These are phyloP conservation scores for Lentinula raphanica DNA, from an alignment of 768 basidiomycete genomes.

Conservation along the genomic window DNA sequence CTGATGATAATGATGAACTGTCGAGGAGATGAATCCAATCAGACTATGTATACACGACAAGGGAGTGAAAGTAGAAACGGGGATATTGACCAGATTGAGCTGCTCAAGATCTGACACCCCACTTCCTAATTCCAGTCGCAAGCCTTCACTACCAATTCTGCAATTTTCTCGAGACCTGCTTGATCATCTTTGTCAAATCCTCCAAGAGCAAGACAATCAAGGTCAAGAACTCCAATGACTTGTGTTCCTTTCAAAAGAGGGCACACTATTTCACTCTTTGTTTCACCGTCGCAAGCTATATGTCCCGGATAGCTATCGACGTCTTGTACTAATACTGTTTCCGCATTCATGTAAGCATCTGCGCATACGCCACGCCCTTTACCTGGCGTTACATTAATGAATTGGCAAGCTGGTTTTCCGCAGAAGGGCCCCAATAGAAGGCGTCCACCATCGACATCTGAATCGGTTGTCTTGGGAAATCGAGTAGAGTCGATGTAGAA, in stretches of 20 bases:
- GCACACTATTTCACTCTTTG: conserved; percentile 85
- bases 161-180: conserved; percentile 71
- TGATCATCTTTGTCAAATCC: conserved; percentile 79
- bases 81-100: background rate
- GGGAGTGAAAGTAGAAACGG: no score
- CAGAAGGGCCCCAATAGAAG: conserved; percentile 82
- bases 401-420: conserved; percentile 89
- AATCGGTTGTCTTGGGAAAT: conserved; percentile 44
- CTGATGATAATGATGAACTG: no score
- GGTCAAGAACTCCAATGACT: conserved; percentile 65
- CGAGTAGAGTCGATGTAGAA: conserved; percentile 74
- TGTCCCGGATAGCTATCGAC: conserved; percentile 86
- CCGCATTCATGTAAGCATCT: conserved; percentile 55
- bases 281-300: conserved; percentile 89
- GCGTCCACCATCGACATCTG: conserved; percentile 14
- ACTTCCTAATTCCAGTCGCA: conserved; percentile 62
- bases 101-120: background rate
- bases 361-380: conserved; percentile 82
- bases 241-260: conserved; percentile 51
- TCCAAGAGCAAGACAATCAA: conserved; percentile 70
- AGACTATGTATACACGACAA: background rate
- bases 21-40: background rate
- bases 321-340: conserved; percentile 65
- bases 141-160: conserved; percentile 51
- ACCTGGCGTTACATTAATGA: conserved; percentile 52